Percentiles rank a stretch among this genome's conserved stretches.
Conservation (phyloP, 768 basidiomycete species). For the Daedalea quercina region DNA sequence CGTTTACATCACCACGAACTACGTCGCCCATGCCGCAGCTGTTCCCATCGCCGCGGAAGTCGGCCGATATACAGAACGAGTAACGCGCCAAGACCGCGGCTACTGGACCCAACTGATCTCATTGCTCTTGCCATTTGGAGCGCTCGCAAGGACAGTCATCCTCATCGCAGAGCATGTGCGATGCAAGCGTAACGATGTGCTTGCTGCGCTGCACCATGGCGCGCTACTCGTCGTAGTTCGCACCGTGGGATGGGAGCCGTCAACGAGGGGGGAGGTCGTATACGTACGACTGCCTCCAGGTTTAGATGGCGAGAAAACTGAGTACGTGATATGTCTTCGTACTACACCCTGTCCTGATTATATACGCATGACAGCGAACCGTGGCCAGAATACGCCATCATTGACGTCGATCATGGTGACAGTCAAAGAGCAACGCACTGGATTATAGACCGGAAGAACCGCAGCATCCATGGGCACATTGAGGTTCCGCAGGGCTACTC, state of each 20-base stretch:
- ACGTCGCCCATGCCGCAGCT: neutral
- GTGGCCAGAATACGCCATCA: neutral
- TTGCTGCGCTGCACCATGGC: neutral
- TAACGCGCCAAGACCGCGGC: neutral
- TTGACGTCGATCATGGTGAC: neutral
- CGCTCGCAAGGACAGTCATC: neutral
- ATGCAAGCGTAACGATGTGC: neutral
- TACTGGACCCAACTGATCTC: neutral
- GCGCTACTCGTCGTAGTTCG: neutral
- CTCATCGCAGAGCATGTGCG: neutral
- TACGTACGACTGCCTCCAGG: neutral
- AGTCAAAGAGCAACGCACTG: neutral
- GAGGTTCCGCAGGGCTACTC: neutral
- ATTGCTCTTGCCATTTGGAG: neutral
- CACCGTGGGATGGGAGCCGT: neutral
- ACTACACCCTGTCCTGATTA: too few species aligned
- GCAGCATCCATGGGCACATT: neutral
- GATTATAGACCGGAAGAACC: neutral
- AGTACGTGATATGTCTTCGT: too few species aligned
- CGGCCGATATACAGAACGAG: neutral
- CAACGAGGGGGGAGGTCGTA: neutral
- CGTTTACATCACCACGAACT: neutral
- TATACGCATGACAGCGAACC: too few species aligned
- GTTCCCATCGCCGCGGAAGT: neutral
- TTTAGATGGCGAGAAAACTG: neutral